These are phyloP conservation scores for Cucumis cinereus DNA, from an alignment of 306 rosid genomes.

Conservation along the genomic window DNA sequence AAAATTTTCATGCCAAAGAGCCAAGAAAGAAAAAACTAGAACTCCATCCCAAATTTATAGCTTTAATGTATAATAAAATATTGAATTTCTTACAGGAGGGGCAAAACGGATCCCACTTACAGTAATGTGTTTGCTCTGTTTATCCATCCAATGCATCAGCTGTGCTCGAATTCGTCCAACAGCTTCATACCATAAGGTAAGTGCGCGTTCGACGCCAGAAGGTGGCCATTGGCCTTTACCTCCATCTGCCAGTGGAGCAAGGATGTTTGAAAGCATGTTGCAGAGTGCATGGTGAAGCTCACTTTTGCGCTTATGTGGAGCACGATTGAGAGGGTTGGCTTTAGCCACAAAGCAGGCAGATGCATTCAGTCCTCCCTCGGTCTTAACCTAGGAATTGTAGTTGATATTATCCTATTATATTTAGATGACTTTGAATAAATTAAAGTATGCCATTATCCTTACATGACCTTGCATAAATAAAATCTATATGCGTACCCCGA, in stretches of 20 bases:
- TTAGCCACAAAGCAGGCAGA: conserved; percentile 99
- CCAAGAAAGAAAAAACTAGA: neutral
- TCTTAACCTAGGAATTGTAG: conserved; percentile 65
- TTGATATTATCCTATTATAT: conserved; percentile 21
- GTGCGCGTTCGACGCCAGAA: conserved; percentile 91
- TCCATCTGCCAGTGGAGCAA: conserved; percentile 96
- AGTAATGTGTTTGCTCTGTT: conserved; percentile 94
- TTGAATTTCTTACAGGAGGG: neutral
- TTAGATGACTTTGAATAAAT: conserved; percentile 3
- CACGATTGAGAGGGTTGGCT: conserved; percentile 94
- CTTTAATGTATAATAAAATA: neutral
- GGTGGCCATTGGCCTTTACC: conserved; percentile 99
- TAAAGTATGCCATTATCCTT: conserved; percentile 19
- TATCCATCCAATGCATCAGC: conserved; percentile 93
- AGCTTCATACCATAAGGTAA: conserved; percentile 91
- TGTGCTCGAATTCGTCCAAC: conserved; percentile 86
- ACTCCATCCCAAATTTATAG: neutral
- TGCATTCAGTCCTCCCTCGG: conserved; percentile 97
- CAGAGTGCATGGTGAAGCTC: conserved; percentile 97
- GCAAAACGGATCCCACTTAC: conserved; percentile 30
- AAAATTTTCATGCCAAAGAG: neutral
- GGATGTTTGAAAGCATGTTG: conserved; percentile 91
- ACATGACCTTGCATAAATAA: conserved; percentile 8
- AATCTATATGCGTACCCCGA: conserved; percentile 64
- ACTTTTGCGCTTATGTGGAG: conserved; percentile 92